Percentiles rank a stretch among this genome's conserved stretches.
Evolutionary conservation across 371 early-diverging fungal genomes (phyloP).

Genomic region (Mucor velutinosus): DNA sequence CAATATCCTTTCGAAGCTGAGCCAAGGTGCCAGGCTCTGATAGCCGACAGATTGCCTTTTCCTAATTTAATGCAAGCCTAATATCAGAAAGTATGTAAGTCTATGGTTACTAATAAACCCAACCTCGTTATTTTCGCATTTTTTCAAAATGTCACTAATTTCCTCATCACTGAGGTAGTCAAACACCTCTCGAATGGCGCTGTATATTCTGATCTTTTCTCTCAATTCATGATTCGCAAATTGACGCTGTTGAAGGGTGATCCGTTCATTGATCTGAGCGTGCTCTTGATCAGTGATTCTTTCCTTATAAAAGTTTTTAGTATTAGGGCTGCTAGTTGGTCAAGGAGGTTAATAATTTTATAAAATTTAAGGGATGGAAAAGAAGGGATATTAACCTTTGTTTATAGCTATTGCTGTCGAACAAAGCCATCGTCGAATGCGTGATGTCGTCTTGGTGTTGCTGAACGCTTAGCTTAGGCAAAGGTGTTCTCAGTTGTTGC

Average conservation of each 20-base stretch:
- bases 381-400: neutral
- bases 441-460: neutral
- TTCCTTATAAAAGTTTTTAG: conserved; percentile 72
- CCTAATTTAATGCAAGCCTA: conserved; percentile 25
- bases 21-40: conserved; percentile 69
- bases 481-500: neutral
- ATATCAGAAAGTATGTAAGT: neutral
- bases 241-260: conserved; percentile 83
- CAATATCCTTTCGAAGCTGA: conserved; percentile 71
- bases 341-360: neutral
- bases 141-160: conserved; percentile 75
- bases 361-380: neutral
- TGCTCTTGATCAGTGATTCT: conserved; percentile 84
- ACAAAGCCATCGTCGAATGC: neutral
- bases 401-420: neutral
- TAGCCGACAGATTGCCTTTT: conserved; percentile 73
- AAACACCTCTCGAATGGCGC: conserved; percentile 71
- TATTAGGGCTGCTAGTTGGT: neutral
- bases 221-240: conserved; percentile 78
- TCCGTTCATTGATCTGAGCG: conserved; percentile 82
- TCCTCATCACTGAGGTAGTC: conserved; percentile 80
- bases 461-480: neutral
- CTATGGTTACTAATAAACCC: neutral
- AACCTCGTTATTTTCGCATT: conserved; percentile 79
- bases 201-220: conserved; percentile 71